Evolutionary conservation across 257 asterid genomes (phyloP).

Genomic region (Mitragyna speciosa): DNA sequence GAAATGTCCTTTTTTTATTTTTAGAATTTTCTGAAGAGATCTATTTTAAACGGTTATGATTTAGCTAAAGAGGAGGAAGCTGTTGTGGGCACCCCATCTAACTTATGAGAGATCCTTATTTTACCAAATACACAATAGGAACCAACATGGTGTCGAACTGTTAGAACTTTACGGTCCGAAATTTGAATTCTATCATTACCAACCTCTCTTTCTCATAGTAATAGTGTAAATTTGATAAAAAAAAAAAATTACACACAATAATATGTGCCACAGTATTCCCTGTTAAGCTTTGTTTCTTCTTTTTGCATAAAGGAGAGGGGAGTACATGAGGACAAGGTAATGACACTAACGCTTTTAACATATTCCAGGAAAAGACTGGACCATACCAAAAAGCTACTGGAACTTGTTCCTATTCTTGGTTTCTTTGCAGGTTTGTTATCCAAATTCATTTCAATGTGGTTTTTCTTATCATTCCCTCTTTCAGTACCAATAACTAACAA

Average conservation of each 20-base stretch:
- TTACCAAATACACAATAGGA: conserved; percentile 61
- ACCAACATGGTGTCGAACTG: too few relatives aligned
- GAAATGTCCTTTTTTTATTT: not conserved
- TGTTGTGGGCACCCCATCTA: conserved; percentile 92
- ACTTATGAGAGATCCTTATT: conserved; percentile 98
- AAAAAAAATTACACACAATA: conserved; percentile 76
- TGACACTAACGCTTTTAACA: conserved; percentile 24
- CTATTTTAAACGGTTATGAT: not conserved
- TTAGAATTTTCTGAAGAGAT: not conserved
- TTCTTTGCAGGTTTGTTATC: conserved; percentile 62
- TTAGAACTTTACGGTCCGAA: too few relatives aligned
- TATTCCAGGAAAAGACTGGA: conserved; percentile 74
- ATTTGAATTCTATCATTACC: too few relatives aligned
- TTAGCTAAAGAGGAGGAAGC: conserved; percentile 82
- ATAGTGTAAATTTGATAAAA: too few relatives aligned
- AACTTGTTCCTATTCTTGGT: conserved; percentile 82
- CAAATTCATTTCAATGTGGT: not conserved
- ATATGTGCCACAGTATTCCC: not conserved
- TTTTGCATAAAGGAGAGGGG: not conserved
- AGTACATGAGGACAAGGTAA: not conserved
- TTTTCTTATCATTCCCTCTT: not conserved
- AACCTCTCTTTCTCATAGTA: too few relatives aligned
- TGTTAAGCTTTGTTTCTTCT: not conserved
- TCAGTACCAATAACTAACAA: not conserved
- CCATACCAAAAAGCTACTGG: conserved; percentile 57